Base-by-base conservation (phyloP, 129 eudicot genomes). In the Silybum marianum region DNA sequence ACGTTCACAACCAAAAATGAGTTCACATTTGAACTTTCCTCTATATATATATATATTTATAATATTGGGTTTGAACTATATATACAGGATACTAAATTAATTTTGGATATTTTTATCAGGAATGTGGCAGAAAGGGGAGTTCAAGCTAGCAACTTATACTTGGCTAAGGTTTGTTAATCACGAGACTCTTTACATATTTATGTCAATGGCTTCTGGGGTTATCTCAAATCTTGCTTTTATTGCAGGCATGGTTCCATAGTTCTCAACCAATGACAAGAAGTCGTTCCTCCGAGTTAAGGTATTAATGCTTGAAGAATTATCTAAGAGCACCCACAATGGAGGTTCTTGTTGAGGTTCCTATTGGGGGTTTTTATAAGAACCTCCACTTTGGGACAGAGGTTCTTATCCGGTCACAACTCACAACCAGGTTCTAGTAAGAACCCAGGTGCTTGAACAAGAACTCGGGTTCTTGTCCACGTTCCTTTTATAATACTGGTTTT, bases 191-290 rank as follows among this genome's bases (percentile, higher is more conserved):
- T 39, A 54, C 63, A 79, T 0, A 36, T 34, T 48, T 44, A 34
- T 3, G 72, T 25, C 32, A 76, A 63, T 32, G 12, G 6, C 5
- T 81, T 77, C 21, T 30, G 16, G 38, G 48, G 21, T 58, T 66
- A 82, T 81, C 46, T 81, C 30, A 88, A 24, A 0, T 16, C 38
- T 66, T 21, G 5, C 28, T 51, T 83, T 84, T 63, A 42, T 18
- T 81, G 80, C 90, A 93, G 98, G 96, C 98, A 80, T 93, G 98
- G 98, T 90, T 93, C 34, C 89, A 93, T 82, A 93, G 98, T 79
- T 90, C 96, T 84, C 98, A 93, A 81, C 98, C 98, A 7, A 93
- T 93, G 98, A 93, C 96, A 2, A 90, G 96, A 89, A 93, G 98
- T 86, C 96, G 98, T 30, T 93, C 96, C 12, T 93, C 98, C 11